These are phyloP conservation scores for Diutina ranongensis DNA, from an alignment of 1,139 yeast species.

Conservation along the genomic window DNA sequence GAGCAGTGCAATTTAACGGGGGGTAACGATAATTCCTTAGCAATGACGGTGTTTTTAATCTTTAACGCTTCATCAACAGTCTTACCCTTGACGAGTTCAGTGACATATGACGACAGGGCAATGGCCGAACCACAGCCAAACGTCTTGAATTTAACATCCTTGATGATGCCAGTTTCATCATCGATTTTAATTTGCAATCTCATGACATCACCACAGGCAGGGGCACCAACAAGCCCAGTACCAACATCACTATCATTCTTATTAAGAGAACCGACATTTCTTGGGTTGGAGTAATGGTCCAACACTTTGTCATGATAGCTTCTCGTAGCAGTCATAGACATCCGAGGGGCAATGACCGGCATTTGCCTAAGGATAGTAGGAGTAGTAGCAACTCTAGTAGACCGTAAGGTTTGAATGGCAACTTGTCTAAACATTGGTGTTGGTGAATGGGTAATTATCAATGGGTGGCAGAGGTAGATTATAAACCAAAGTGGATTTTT, in stretches of 20 bases:
- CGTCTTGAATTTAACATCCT: conserved; percentile 94
- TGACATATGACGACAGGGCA: conserved; percentile 89
- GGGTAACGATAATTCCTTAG: conserved; percentile 85
- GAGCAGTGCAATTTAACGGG: conserved; percentile 97
- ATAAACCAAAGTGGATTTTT: too few relatives aligned
- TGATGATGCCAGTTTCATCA: conserved; percentile 80
- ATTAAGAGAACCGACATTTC: conserved; percentile 90
- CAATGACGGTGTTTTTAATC: conserved; percentile 85
- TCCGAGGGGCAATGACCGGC: conserved; percentile 1
- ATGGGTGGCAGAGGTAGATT: too few relatives aligned
- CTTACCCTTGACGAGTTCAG: conserved; percentile 93
- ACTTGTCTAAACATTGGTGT: conserved; percentile 1
- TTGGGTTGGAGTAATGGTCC: conserved; percentile 92
- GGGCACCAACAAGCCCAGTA: conserved; percentile 96
- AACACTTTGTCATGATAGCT: conserved; percentile 62
- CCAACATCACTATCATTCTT: conserved; percentile 76
- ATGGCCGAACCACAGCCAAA: conserved; percentile 98
- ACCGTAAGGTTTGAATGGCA: background rate
- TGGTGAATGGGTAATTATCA: too few relatives aligned
- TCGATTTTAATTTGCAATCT: conserved; percentile 89
- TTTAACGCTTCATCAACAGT: conserved; percentile 86
- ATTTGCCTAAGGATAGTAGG: background rate
- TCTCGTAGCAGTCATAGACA: conserved; percentile 14
- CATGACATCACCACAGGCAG: conserved; percentile 99
- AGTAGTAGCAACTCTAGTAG: background rate